phyloP scores from a whole-genome alignment of 257 asterid genomes.

The Salvia splendens region DNA sequence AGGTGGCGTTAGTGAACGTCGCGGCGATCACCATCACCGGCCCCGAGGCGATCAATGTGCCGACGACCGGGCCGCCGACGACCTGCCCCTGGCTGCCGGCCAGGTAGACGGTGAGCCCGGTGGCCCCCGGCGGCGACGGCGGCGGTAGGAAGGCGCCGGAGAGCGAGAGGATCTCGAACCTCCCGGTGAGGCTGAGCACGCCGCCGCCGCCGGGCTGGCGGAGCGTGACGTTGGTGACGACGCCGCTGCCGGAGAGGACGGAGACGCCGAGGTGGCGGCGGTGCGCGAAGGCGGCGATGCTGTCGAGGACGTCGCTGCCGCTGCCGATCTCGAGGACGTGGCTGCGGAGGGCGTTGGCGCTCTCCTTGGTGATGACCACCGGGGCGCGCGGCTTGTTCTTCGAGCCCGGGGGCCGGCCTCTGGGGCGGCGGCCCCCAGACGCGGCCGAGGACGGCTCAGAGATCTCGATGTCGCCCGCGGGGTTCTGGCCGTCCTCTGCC shows the following conservation, averaged over 20 bases:
- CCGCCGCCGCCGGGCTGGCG: slow-evolving; percentile 66
- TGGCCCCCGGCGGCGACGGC: slow-evolving; percentile 61
- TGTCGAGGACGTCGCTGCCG: slow-evolving; percentile 59
- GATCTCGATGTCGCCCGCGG: slow-evolving; percentile 49
- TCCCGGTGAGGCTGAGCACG: slow-evolving; percentile 57
- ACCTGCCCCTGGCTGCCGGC: slow-evolving; percentile 87
- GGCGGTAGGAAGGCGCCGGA: slow-evolving; percentile 77
- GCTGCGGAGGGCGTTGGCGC: slow-evolving; percentile 75
- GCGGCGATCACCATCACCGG: slow-evolving; percentile 88
- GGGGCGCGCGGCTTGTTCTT: slow-evolving; percentile 76
- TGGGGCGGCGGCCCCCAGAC: slow-evolving; percentile 52
- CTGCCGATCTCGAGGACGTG: slow-evolving; percentile 65
- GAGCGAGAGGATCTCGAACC: slow-evolving; percentile 64
- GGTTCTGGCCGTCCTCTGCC: slow-evolving; percentile 44
- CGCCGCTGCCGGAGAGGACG: slow-evolving; percentile 69
- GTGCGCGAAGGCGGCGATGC: slow-evolving; percentile 57
- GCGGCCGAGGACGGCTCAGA: slow-evolving; percentile 44
- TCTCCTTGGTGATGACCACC: slow-evolving; percentile 62
- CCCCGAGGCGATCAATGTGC: slow-evolving; percentile 63
- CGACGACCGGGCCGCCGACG: slow-evolving; percentile 71
- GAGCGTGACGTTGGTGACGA: slow-evolving; percentile 56
- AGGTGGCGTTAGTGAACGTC: slow-evolving; percentile 64
- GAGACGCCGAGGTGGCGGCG: slow-evolving; percentile 74
- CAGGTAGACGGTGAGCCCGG: slow-evolving; percentile 65
- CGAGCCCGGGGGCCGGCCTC: slow-evolving; percentile 79